phyloP scores from a whole-genome alignment of 2,329 filamentous ascomycete species.

The Claviceps quebecensis region DNA sequence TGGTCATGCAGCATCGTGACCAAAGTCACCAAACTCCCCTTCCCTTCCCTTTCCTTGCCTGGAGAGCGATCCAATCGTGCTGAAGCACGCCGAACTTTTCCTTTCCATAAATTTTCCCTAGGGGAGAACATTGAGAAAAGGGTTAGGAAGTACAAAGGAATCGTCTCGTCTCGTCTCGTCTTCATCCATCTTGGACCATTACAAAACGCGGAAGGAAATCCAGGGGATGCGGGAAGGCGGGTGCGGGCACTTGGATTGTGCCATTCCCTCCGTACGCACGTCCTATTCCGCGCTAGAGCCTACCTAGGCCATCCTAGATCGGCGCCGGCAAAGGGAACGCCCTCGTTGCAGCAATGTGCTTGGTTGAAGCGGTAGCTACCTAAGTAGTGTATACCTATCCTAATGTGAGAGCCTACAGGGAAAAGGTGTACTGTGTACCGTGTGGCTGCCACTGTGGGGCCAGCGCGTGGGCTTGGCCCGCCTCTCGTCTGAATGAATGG shows the following conservation, averaged over 20 bases:
- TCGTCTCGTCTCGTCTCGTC: too few relatives aligned
- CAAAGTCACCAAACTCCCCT: too few relatives aligned
- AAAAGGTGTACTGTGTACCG: neutral
- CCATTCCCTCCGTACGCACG: neutral
- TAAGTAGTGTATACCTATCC: too few relatives aligned
- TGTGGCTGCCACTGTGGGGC: neutral
- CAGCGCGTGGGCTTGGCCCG: neutral
- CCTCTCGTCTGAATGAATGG: neutral
- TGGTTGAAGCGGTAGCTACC: neutral
- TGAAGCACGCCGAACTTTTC: too few relatives aligned
- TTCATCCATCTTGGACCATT: too few relatives aligned
- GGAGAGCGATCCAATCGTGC: too few relatives aligned
- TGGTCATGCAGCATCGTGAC: too few relatives aligned
- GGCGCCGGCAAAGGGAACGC: constrained; percentile 9
- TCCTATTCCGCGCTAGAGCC: constrained; percentile 2
- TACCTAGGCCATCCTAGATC: constrained; percentile 15
- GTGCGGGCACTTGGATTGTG: constrained; percentile 1
- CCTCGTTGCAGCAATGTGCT: constrained; percentile 1
- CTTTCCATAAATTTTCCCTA: too few relatives aligned
- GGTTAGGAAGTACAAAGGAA: too few relatives aligned
- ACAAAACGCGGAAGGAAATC: too few relatives aligned
- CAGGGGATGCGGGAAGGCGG: neutral
- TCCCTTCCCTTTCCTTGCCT: too few relatives aligned
- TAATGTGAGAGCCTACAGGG: neutral
- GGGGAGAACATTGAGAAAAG: too few relatives aligned